A percentile compares a stretch with the other conserved stretches of the same genome.
These are phyloP conservation scores for Endotrypanum monterogeii DNA, from an alignment of 208 protist genomes.

Conservation along the genomic window DNA sequence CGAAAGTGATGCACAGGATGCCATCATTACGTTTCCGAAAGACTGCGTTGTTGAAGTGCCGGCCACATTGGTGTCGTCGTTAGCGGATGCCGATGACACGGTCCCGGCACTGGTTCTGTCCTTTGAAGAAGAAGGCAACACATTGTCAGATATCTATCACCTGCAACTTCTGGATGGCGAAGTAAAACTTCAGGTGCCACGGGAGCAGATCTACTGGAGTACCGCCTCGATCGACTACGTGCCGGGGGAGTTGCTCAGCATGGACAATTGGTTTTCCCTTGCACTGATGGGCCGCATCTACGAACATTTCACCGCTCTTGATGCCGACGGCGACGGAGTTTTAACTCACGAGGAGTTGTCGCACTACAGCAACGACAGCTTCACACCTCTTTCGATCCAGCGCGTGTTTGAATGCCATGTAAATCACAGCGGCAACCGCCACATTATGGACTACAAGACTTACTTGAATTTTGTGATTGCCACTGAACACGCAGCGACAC, in stretches of 20 bases:
- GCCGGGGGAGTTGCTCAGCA: slow-evolving; percentile 53
- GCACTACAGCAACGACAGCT: slow-evolving; percentile 86
- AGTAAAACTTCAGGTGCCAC: slow-evolving; percentile 37
- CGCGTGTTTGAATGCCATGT: slow-evolving; percentile 92
- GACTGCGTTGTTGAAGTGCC: slow-evolving; percentile 79
- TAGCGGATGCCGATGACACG: slow-evolving; percentile 65
- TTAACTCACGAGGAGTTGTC: slow-evolving; percentile 76
- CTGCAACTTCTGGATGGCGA: slow-evolving; percentile 49
- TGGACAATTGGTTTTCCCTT: slow-evolving; percentile 92
- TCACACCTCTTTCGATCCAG: slow-evolving; percentile 79
- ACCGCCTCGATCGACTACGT: slow-evolving; percentile 75
- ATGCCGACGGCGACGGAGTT: slow-evolving; percentile 85
- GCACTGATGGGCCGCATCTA: slow-evolving; percentile 87
- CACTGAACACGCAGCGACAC: slow-evolving; percentile 83
- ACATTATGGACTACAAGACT: slow-evolving; percentile 93
- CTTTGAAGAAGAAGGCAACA: slow-evolving; percentile 64
- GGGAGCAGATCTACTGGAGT: slow-evolving; percentile 74
- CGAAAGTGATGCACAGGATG: slow-evolving; percentile 81
- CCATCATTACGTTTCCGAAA: slow-evolving; percentile 63
- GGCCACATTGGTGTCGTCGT: slow-evolving; percentile 32
- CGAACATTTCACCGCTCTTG: slow-evolving; percentile 87
- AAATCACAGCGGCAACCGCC: slow-evolving; percentile 55
- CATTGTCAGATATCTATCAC: slow-evolving; percentile 67
- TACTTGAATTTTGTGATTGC: slow-evolving; percentile 94
- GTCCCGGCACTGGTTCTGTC: slow-evolving; percentile 59